phyloP scores from a whole-genome alignment of 192 early-diverging fungal species.

The Coemansia sp. region DNA sequence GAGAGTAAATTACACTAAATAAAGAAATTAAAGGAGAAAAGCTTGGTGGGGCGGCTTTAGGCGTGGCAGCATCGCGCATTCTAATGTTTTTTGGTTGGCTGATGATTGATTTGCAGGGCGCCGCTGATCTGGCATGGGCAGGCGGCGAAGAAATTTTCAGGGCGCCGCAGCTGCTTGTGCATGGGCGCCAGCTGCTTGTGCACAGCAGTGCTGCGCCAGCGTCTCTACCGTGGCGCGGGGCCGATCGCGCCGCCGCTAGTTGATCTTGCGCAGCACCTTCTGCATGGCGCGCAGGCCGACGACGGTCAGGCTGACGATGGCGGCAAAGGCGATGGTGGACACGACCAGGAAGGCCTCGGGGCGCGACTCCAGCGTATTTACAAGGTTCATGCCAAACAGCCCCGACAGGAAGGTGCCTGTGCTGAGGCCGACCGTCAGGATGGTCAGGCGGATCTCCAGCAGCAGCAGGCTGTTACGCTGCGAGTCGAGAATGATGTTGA shows the following conservation, averaged over 20 bases:
- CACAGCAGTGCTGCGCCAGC: too few relatives aligned
- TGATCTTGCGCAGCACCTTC: conserved; percentile 43
- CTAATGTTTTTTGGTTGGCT: too few relatives aligned
- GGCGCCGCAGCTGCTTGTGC: too few relatives aligned
- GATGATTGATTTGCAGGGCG: too few relatives aligned
- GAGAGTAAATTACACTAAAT: background rate
- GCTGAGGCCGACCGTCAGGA: conserved; percentile 72
- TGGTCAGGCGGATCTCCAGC: conserved; percentile 78
- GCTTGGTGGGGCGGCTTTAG: too few relatives aligned
- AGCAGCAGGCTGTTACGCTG: conserved; percentile 82
- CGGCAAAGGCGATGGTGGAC: conserved; percentile 40
- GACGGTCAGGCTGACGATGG: conserved; percentile 31
- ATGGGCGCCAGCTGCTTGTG: too few relatives aligned
- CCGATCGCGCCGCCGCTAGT: too few relatives aligned
- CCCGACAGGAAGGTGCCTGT: conserved; percentile 70
- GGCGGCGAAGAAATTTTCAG: too few relatives aligned
- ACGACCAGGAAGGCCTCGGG: conserved; percentile 69
- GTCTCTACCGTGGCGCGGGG: too few relatives aligned
- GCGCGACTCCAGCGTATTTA: conserved; percentile 66
- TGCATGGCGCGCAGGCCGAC: conserved; percentile 43
- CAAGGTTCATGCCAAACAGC: conserved; percentile 89
- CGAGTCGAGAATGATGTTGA: conserved; percentile 77
- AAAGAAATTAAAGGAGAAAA: background rate
- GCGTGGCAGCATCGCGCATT: too few relatives aligned
- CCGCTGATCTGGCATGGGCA: too few relatives aligned